These are phyloP conservation scores for Caloboletus firmus DNA, from an alignment of 1,284 basidiomycete species.

Conservation along the genomic window DNA sequence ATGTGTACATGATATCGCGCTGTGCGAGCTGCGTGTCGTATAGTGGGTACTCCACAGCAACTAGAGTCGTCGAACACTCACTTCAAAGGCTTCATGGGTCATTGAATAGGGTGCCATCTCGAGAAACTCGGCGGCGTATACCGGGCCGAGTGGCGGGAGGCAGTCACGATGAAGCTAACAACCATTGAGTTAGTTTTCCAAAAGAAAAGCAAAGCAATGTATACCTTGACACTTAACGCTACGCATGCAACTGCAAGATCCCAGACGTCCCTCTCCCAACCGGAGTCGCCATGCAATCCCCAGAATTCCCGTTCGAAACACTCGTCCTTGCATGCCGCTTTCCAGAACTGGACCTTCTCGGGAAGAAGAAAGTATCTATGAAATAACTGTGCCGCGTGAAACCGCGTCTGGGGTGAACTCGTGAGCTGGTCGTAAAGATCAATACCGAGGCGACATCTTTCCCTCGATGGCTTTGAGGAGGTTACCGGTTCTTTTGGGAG, in stretches of 20 bases:
- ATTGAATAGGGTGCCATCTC: slow-evolving; percentile 46
- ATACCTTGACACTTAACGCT: slow-evolving; percentile 58
- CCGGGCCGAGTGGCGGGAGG: slow-evolving; percentile 51
- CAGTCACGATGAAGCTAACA: slow-evolving; percentile 62
- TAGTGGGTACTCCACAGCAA: not conserved
- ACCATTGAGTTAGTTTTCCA: not conserved
- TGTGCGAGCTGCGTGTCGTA: slow-evolving; percentile 47
- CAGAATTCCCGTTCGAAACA: not conserved
- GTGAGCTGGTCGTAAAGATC: slow-evolving; percentile 55
- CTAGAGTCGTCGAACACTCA: slow-evolving; percentile 20
- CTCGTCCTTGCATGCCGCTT: not conserved
- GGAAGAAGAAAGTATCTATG: slow-evolving; percentile 46
- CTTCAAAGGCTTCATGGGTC: slow-evolving; percentile 52
- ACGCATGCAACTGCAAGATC: slow-evolving; percentile 55
- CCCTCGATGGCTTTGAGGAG: slow-evolving; percentile 1
- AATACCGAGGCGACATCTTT: slow-evolving; percentile 3
- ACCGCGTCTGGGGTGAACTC: slow-evolving; percentile 55
- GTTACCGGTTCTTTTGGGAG: slow-evolving; percentile 15
- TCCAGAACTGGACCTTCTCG: slow-evolving; percentile 16
- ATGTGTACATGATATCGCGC: slow-evolving; percentile 51
- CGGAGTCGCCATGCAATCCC: not conserved
- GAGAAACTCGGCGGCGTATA: slow-evolving; percentile 51
- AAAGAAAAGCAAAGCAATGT: not conserved
- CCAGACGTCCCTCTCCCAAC: slow-evolving; percentile 42
- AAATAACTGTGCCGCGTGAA: slow-evolving; percentile 59